Percentiles rank a stretch among this genome's conserved stretches.
Conservation (phyloP, 805 yeast genomes). For the Saccharomycopsis synnaedendra region DNA sequence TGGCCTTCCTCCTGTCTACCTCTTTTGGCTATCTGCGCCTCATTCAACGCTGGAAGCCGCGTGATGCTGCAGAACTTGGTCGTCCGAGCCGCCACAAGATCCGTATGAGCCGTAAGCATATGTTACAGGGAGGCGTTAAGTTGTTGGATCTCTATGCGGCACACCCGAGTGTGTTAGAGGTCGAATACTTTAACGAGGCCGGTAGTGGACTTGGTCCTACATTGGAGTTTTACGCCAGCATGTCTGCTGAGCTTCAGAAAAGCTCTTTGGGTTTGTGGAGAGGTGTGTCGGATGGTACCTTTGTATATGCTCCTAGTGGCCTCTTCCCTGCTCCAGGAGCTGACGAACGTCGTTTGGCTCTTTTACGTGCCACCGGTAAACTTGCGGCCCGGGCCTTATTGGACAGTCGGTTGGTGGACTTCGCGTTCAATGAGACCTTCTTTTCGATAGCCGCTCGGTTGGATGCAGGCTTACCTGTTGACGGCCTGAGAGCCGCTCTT, state of each 20-base stretch:
- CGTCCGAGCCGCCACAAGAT: slow-evolving; percentile 71
- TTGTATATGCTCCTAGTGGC: slow-evolving; percentile 36
- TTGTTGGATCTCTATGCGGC: slow-evolving; percentile 67
- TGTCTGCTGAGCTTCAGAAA: slow-evolving; percentile 62
- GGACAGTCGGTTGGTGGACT: slow-evolving; percentile 82
- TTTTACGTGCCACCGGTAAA: slow-evolving; percentile 63
- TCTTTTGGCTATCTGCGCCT: slow-evolving; percentile 85
- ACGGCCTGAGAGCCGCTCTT: slow-evolving; percentile 3
- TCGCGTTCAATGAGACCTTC: slow-evolving; percentile 61
- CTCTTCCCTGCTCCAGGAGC: slow-evolving; percentile 64
- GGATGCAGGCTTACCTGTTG: not conserved
- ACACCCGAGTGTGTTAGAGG: slow-evolving; percentile 72
- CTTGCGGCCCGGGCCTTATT: slow-evolving; percentile 79
- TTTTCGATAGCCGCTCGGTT: slow-evolving; percentile 41
- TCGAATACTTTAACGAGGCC: slow-evolving; percentile 80
- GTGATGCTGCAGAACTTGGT: slow-evolving; percentile 49
- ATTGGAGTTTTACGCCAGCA: slow-evolving; percentile 76
- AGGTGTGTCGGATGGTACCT: slow-evolving; percentile 23
- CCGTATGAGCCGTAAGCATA: slow-evolving; percentile 55
- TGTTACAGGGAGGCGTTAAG: slow-evolving; percentile 69
- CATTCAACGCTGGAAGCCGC: slow-evolving; percentile 64
- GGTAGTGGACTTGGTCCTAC: slow-evolving; percentile 99
- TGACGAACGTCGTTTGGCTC: slow-evolving; percentile 31
- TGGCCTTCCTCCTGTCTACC: slow-evolving; percentile 70
- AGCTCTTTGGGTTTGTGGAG: slow-evolving; percentile 63